These are phyloP conservation scores for Hymenoscyphus albidus DNA, from an alignment of 2,329 filamentous ascomycete species.

Conservation along the genomic window DNA sequence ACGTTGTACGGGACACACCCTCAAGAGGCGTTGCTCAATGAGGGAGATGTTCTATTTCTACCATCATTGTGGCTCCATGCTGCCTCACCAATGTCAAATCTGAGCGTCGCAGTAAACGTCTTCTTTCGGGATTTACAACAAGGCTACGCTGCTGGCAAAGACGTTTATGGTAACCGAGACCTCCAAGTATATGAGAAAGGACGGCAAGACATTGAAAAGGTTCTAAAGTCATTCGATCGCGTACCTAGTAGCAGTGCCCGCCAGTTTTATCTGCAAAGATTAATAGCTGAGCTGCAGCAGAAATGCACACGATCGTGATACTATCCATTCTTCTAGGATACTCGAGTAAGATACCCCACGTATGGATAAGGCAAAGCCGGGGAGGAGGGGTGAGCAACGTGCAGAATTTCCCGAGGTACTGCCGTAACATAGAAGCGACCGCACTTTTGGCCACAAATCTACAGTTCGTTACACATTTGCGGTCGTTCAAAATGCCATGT, in stretches of 20 bases:
- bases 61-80: conserved; percentile 84
- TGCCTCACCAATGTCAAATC: conserved; percentile 51
- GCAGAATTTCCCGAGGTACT: not conserved
- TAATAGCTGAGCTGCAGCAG: conserved; percentile 62
- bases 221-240: conserved; percentile 59
- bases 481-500: not conserved
- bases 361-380: not conserved
- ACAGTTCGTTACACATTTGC: not conserved
- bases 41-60: conserved; percentile 76
- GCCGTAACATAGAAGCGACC: not conserved
- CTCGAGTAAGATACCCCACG: not conserved
- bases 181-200: conserved; percentile 80
- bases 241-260: conserved; percentile 60
- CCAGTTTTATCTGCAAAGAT: conserved; percentile 70
- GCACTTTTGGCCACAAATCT: not conserved
- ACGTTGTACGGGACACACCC: conserved; percentile 53
- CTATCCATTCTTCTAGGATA: not conserved
- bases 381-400: not conserved
- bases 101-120: conserved; percentile 80
- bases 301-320: conserved; percentile 8
- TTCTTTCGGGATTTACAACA: conserved; percentile 73
- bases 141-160: conserved; percentile 69
- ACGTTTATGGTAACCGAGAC: conserved; percentile 87
- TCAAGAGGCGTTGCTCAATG: conserved; percentile 59
- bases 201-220: conserved; percentile 65